These are phyloP conservation scores for Podospora sp. DNA, from an alignment of 495 filamentous ascomycete species.

Conservation along the genomic window DNA sequence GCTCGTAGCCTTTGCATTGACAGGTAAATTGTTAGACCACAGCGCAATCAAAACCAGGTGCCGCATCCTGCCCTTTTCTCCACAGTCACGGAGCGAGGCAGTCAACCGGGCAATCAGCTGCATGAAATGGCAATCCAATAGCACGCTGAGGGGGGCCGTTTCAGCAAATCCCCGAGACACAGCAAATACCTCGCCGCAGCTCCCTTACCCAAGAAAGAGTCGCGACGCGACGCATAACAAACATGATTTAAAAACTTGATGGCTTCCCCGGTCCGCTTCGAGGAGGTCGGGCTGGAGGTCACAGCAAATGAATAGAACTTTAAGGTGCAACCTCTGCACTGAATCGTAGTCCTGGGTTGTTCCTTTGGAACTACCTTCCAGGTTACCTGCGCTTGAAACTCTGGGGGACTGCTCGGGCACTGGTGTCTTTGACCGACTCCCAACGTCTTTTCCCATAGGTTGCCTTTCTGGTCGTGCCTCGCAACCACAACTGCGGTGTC, in stretches of 20 bases:
- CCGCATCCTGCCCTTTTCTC: conserved; percentile 5
- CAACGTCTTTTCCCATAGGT: neutral
- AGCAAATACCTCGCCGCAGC: conserved; percentile 17
- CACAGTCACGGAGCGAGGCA: conserved; percentile 15
- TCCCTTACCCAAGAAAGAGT: neutral
- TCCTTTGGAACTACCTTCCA: no score
- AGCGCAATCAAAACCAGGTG: conserved; percentile 24
- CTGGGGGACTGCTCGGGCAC: neutral
- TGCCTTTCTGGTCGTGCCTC: neutral
- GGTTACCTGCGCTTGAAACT: neutral
- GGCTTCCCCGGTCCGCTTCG: conserved; percentile 13
- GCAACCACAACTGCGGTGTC: neutral
- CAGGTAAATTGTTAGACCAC: conserved; percentile 28
- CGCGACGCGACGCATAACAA: conserved; percentile 26
- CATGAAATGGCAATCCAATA: conserved; percentile 22
- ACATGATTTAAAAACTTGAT: conserved; percentile 23
- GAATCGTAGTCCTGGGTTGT: neutral
- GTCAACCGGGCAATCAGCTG: conserved; percentile 16
- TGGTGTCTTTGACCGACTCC: neutral
- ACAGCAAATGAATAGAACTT: neutral
- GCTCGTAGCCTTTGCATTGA: conserved; percentile 29
- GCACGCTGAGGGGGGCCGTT: neutral
- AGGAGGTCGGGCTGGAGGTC: neutral
- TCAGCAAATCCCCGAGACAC: conserved; percentile 26
- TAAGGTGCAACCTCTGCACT: neutral